Evolutionary conservation across 1,139 yeast genomes (phyloP).

Genomic region (Waltiozyma sp.): DNA sequence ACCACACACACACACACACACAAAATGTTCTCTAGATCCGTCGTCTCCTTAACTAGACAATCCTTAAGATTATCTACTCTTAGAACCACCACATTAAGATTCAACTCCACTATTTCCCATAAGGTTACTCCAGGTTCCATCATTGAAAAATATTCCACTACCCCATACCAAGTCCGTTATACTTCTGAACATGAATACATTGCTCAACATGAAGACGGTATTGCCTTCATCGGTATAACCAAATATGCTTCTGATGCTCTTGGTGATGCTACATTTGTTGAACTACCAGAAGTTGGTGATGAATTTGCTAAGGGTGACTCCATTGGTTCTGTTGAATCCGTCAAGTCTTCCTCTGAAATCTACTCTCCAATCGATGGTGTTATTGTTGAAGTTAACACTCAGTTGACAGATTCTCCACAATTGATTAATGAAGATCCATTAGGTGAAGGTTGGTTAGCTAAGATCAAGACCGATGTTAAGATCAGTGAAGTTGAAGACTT

Average conservation of each 20-base stretch:
- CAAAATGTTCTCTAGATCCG: not conserved
- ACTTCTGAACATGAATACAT: constrained; percentile 96
- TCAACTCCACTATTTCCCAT: constrained; percentile 16
- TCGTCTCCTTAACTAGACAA: constrained; percentile 4
- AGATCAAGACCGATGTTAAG: constrained; percentile 44
- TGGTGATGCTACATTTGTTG: constrained; percentile 93
- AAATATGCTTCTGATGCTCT: constrained; percentile 95
- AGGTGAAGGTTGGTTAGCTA: constrained; percentile 92
- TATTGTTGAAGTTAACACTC: constrained; percentile 59
- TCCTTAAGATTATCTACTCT: constrained; percentile 9
- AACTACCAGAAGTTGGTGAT: constrained; percentile 71
- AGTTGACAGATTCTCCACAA: constrained; percentile 60
- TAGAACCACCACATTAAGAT: constrained; percentile 9
- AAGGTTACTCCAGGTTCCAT: constrained; percentile 14
- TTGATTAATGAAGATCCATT: constrained; percentile 80
- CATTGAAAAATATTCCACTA: constrained; percentile 16
- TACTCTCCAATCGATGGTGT: constrained; percentile 82
- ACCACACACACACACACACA: too few species aligned
- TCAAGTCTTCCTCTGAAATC: constrained; percentile 88
- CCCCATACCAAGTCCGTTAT: constrained; percentile 32
- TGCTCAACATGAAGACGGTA: constrained; percentile 72
- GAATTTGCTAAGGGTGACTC: constrained; percentile 65
- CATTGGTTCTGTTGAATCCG: constrained; percentile 89
- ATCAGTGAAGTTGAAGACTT: constrained; percentile 56
- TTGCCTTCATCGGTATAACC: constrained; percentile 82